Evolutionary conservation across 257 asterid species (phyloP), one percentile per base, ranked within the genome.

Genomic region (Coffea canephora): DNA sequence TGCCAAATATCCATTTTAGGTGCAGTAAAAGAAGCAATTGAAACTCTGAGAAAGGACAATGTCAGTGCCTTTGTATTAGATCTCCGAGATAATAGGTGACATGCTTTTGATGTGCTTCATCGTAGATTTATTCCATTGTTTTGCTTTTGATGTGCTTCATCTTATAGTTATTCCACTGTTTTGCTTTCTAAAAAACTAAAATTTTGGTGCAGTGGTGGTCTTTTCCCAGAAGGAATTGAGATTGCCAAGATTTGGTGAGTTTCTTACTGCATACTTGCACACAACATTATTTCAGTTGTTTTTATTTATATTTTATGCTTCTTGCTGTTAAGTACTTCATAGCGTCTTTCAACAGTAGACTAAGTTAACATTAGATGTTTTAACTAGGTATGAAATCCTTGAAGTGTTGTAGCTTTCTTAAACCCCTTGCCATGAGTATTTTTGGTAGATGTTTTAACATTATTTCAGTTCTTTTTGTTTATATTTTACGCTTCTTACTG

Each of bases 151-250:
- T 76, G 67, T 79, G 77, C 83, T 83, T 68, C 66, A 43, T 70
- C 15, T 48, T 54, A 34, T 19, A 67, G 77, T 77, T 76, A 7
- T 55, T 36, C 69, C 79, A 49, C 71, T 27, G 43, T 27, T 62
- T 83, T 70, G 78, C 54, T 68, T 71, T 78, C 81, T 88, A 73
- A 91, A 82, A 79, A 77, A 67, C 78, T 75, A 59, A 39, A 48
- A 68, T 4, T 2, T 82, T 86, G 81, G 77, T 89, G 88, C 95
- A 96, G 99, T 74, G 99, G 99, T 69, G 98, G 99, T 81, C 92
- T 96, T 74, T 96, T 96, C 82, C 99, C 99, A 55, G 99, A 96
- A 90, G 99, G 98, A 92, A 90, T 96, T 82, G 99, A 96, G 88
- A 91, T 96, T 74, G 99, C 99, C 77, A 96, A 96, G 86, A 96